Evolutionary conservation across 768 basidiomycete genomes (phyloP), one percentile per base, ranked within the genome.

Genomic region (Boletellus ananas): DNA sequence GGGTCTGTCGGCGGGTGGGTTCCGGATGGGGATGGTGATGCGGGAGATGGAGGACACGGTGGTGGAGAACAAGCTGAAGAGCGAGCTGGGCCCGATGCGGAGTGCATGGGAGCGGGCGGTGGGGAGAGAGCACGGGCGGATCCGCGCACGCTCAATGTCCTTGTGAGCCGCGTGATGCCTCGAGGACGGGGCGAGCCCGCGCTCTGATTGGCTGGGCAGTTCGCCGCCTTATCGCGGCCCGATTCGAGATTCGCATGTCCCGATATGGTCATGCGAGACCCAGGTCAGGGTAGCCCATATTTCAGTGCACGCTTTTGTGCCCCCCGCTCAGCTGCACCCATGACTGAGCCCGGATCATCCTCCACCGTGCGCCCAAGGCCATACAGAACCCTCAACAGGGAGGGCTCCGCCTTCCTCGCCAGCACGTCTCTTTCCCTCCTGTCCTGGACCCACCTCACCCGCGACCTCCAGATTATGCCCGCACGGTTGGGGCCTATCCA

Each of bases 1-100:
- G 7, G 23, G 23, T 25, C 23, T 25, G 23, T 3, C 23, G 66
- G 11, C 61, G 74, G 11, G 67, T 9, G 23, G 16, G 39, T 9
- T 16, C 21, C 16, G 21, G 39, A 25, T 82, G 45, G 70, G 68
- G 11, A 40, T 64, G 42, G 65, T 88, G 42, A 63, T 73, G 41
- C 51, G 63, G 14, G 85, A 85, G 66, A 83, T 90, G 74, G 79
- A 84, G 63, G 72, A 80, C 35, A 72, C 87, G 59, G 67, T 87
- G 41, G 74, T 89, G 3, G 87, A 88, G 67, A 71, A 71, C 29
- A 79, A 77, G 57, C 66, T 90, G 35, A 79, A 75, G 66, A 74
- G 70, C 45, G 77, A 78, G 35, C 67, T 61, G 1, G 83, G 80
- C 13, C 84, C 83, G n/a, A 69, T 86, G 46, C 68, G 69, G 58